A percentile compares a stretch with the other conserved stretches of the same genome.
Evolutionary conservation across 371 early-diverging fungal genomes (phyloP).

Genomic region (Sporodiniella umbellata): DNA sequence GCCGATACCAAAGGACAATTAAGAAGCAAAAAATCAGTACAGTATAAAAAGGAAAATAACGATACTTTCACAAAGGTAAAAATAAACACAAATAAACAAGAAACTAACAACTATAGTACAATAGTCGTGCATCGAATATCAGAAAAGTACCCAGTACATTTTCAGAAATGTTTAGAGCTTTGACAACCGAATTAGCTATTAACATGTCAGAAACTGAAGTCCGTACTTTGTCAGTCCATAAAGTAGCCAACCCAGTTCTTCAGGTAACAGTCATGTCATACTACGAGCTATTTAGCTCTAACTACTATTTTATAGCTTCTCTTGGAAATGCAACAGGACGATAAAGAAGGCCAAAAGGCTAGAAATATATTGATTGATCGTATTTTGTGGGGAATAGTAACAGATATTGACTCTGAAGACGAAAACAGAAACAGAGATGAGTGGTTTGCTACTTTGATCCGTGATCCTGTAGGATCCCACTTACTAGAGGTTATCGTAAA

Average conservation of each 20-base stretch:
- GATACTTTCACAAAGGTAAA: slow-evolving; percentile 36
- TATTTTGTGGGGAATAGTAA: slow-evolving; percentile 60
- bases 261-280: slow-evolving; percentile 49
- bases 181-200: slow-evolving; percentile 55
- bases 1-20: slow-evolving; percentile 49
- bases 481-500: slow-evolving; percentile 61
- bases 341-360: slow-evolving; percentile 42
- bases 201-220: slow-evolving; percentile 56
- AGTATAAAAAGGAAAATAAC: slow-evolving; percentile 67
- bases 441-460: slow-evolving; percentile 56
- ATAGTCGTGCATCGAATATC: slow-evolving; percentile 26
- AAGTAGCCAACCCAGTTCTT: slow-evolving; percentile 75
- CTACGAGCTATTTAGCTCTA: background rate
- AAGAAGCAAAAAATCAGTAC: slow-evolving; percentile 60
- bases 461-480: slow-evolving; percentile 69
- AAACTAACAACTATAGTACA: slow-evolving; percentile 13
- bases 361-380: slow-evolving; percentile 60
- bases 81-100: background rate
- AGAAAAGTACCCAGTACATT: slow-evolving; percentile 65
- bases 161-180: slow-evolving; percentile 48
- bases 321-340: slow-evolving; percentile 53
- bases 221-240: slow-evolving; percentile 59
- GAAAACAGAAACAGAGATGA: slow-evolving; percentile 47
- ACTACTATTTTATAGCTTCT: slow-evolving; percentile 27
- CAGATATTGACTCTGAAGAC: slow-evolving; percentile 35